A percentile compares a stretch with the other conserved stretches of the same genome.
phyloP scores from a whole-genome alignment of 2,329 filamentous ascomycete species.

The Aspergillus chevalieri region DNA sequence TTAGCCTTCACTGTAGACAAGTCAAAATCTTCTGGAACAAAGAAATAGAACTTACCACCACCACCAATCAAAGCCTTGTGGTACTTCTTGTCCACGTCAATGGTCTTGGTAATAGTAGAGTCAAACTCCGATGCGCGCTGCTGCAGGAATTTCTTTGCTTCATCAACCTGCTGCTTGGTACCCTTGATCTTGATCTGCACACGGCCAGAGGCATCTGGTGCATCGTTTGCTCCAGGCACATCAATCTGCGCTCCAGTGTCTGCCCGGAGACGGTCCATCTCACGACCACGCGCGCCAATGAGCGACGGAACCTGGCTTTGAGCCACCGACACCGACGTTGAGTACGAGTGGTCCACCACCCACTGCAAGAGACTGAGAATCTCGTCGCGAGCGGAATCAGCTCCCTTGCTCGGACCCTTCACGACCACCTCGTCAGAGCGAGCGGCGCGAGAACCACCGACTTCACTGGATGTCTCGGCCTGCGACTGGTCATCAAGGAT shows the following conservation, averaged over 20 bases:
- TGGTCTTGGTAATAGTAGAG: conserved; percentile 73
- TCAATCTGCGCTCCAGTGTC: conserved; percentile 84
- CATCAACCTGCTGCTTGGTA: conserved; percentile 81
- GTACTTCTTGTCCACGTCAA: conserved; percentile 91
- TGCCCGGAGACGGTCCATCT: conserved; percentile 83
- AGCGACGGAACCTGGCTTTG: conserved; percentile 89
- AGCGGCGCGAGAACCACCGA: conserved; percentile 52
- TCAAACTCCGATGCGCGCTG: conserved; percentile 84
- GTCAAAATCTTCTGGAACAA: neutral
- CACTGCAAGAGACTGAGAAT: conserved; percentile 84
- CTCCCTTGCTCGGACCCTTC: conserved; percentile 85
- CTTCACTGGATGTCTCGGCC: conserved; percentile 63
- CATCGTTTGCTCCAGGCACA: conserved; percentile 74
- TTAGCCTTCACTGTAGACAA: conserved; percentile 31
- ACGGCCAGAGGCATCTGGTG: conserved; percentile 56
- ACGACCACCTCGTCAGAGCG: conserved; percentile 82
- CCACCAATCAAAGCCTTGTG: conserved; percentile 80
- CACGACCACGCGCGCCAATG: conserved; percentile 83
- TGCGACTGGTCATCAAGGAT: conserved; percentile 59
- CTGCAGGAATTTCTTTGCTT: conserved; percentile 83
- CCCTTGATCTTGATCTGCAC: conserved; percentile 91
- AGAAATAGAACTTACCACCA: conserved; percentile 60
- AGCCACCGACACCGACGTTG: conserved; percentile 73
- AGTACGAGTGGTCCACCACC: conserved; percentile 78
- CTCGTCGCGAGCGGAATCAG: conserved; percentile 86